phyloP scores from a whole-genome alignment of 225 moss, liverwort and hornwort species.

The Straminergon stramineum region DNA sequence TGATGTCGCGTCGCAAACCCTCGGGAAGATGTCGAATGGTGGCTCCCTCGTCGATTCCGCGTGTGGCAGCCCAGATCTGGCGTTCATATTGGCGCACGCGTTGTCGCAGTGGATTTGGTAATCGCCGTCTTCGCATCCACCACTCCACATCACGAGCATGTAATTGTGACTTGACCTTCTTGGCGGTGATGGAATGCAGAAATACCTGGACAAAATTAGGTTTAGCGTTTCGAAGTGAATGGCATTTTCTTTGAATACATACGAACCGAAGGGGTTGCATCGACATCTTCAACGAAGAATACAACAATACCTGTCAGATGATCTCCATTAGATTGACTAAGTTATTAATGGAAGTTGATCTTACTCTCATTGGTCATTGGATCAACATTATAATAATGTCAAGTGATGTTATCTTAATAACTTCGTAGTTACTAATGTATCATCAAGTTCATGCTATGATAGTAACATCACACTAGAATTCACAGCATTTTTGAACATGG shows the following conservation, averaged over 20 bases:
- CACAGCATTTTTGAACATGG: not conserved
- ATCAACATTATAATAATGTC: not conserved
- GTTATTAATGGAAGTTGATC: not conserved
- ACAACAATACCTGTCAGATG: not conserved
- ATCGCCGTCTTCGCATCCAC: constrained; percentile 88
- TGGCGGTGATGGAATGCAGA: constrained; percentile 67
- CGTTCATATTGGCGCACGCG: constrained; percentile 73
- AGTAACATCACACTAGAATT: not conserved
- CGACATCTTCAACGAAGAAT: not conserved
- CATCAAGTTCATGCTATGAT: not conserved
- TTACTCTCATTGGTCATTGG: not conserved
- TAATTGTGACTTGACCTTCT: constrained; percentile 62
- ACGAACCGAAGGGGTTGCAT: not conserved
- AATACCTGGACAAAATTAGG: constrained; percentile 42
- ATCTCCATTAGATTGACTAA: not conserved
- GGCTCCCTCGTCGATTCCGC: constrained; percentile 73
- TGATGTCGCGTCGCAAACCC: constrained; percentile 70
- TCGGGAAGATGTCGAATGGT: constrained; percentile 72
- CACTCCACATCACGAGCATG: constrained; percentile 73
- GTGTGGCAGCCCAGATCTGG: constrained; percentile 81
- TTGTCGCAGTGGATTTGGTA: constrained; percentile 50
- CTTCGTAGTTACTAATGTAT: no score
- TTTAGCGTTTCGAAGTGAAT: not conserved
- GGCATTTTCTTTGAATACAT: not conserved
- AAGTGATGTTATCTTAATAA: not conserved